These are phyloP conservation scores for Massariosphaeria phaeospora DNA, from an alignment of 495 filamentous ascomycete species.

Conservation along the genomic window DNA sequence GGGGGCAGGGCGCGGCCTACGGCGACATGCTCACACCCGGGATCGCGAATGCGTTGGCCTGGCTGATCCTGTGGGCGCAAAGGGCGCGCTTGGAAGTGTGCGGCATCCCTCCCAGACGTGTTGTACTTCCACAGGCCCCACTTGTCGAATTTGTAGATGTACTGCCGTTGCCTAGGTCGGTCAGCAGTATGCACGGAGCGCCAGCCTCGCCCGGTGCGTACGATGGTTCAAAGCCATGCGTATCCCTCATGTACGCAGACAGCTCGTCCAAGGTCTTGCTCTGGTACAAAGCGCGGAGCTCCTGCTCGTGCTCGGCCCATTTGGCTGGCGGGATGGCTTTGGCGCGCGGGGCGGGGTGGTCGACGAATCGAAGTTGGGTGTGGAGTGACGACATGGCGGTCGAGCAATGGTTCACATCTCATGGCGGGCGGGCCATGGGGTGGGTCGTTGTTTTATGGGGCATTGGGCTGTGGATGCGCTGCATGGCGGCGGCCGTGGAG, in stretches of 20 bases:
- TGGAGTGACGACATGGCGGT: neutral
- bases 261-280: constrained; percentile 3
- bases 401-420: neutral
- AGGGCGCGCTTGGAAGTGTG: too few relatives aligned
- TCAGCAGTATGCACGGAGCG: neutral
- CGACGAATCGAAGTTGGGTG: constrained; percentile 6
- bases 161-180: constrained; percentile 1
- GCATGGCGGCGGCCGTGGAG: constrained; percentile 7
- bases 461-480: neutral
- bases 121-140: constrained; percentile 15
- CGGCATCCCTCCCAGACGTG: neutral
- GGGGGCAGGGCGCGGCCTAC: too few relatives aligned
- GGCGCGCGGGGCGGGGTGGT: neutral
- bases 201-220: neutral
- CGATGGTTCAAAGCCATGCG: constrained; percentile 11
- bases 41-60: neutral
- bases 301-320: constrained; percentile 15
- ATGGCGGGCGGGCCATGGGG: neutral
- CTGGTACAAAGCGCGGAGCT: constrained; percentile 4
- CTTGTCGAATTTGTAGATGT: constrained; percentile 10
- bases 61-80: neutral
- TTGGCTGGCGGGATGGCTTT: constrained; percentile 1
- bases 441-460: neutral
- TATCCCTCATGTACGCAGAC: constrained; percentile 4
- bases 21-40: too few relatives aligned